Evolutionary conservation across 805 yeast genomes (phyloP), one percentile per base, ranked within the genome.

Genomic region (Zygosaccharomyces siamensis): DNA sequence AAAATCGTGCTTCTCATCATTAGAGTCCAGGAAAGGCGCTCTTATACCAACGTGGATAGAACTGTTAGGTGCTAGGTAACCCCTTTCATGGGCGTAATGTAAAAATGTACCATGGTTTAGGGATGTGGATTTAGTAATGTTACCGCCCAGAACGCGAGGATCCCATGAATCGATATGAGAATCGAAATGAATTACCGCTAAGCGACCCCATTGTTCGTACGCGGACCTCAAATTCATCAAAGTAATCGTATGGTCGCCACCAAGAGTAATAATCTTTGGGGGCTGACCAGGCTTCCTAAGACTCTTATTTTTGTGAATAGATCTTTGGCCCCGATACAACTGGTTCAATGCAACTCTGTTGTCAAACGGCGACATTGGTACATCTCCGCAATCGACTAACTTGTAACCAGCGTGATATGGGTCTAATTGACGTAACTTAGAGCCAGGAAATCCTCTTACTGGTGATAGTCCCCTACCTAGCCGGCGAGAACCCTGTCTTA

Each of bases 111-210:
- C 88, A 58, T 82, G 87, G 55, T 81, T 82, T 42, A 79, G 59
- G 21, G 69, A 66, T 63, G 80, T 75, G 55, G 81, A 80, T 54
- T 75, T 69, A 7, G 81, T 66, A 18, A 80, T 61, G 1, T 77
- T 82, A 0, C 87, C 87, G 1, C 86, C 85, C 18, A 81, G 63
- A 2, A 72, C 74, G 39, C 68, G 60, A 1, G 87, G 87, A 53
- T 75, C 74, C 84, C 86, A 82, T 3, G 86, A 80, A 64, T 82
- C 88, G 24, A 82, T 73, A 61, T 82, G 88, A 26, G 83, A 74
- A 60, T 82, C 88, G 53, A 82, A 82, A 60, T 82, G 85, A 14
- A 80, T 62, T n/a, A 80, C 80, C 4, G 78, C 73, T 6, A 80
- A 47, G 31, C 69, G 67, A 0, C 77, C 79, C 49, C 62, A 71